phyloP scores from a whole-genome alignment of 225 moss, liverwort and hornwort genomes.

The Neckera pumila region DNA sequence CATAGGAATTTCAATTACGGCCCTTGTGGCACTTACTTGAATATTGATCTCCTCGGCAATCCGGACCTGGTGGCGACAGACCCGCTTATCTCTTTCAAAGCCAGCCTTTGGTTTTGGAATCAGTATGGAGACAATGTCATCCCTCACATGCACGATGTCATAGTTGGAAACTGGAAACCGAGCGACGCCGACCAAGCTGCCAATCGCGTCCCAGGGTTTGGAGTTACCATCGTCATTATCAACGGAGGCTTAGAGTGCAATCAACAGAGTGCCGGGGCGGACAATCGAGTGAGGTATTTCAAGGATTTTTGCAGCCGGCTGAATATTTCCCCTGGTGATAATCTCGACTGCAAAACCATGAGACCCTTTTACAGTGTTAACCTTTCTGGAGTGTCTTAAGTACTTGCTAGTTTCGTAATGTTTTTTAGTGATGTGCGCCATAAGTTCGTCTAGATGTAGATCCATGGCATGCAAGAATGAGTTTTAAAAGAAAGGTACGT shows the following conservation, averaged over 20 bases:
- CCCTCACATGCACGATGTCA: conserved; percentile 46
- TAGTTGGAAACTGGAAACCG: conserved; percentile 32
- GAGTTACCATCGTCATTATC: conserved; percentile 44
- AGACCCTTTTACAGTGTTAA: not conserved
- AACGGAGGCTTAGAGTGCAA: conserved; percentile 48
- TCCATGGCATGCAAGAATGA: not conserved
- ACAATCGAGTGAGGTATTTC: conserved; percentile 17
- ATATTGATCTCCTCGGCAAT: conserved; percentile 14
- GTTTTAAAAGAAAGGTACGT: not conserved
- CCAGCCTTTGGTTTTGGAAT: conserved; percentile 60
- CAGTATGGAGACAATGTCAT: conserved; percentile 17
- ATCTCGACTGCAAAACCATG: conserved; percentile 36
- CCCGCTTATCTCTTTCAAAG: conserved; percentile 16
- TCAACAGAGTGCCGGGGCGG: not conserved
- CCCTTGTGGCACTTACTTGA: conserved; percentile 6
- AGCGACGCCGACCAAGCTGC: conserved; percentile 7
- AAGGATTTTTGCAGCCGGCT: conserved; percentile 6
- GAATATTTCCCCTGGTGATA: conserved; percentile 18
- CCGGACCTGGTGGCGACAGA: conserved; percentile 32
- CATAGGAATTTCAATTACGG: conserved; percentile 65
- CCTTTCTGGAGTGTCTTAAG: not conserved
- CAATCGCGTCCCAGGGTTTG: conserved; percentile 35
- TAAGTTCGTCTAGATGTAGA: not conserved
- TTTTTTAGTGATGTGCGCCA: not conserved
- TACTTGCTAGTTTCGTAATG: not conserved